phyloP scores from a whole-genome alignment of 306 rosid species.

The Begonia peltatifolia region DNA sequence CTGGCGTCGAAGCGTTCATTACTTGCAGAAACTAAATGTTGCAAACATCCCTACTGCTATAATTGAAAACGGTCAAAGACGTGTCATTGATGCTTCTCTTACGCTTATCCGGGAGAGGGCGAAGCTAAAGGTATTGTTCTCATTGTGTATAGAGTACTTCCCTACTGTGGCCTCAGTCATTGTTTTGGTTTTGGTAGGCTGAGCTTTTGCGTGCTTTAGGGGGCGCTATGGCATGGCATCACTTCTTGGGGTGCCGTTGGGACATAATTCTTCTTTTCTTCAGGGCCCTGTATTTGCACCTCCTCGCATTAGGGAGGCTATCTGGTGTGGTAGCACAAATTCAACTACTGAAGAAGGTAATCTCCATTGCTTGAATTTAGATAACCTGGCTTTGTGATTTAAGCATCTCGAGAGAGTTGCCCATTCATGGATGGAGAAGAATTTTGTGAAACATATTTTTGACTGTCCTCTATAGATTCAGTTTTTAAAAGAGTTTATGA shows the following conservation, averaged over 20 bases:
- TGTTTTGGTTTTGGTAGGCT: constrained; percentile 32
- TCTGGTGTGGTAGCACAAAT: constrained; percentile 97
- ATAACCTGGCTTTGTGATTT: too few relatives aligned
- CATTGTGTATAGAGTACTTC: not conserved
- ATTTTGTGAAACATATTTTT: too few relatives aligned
- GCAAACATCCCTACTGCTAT: constrained; percentile 40
- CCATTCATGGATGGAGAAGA: too few relatives aligned
- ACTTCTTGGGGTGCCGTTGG: constrained; percentile 89
- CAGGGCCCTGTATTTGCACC: constrained; percentile 99
- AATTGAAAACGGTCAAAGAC: constrained; percentile 64
- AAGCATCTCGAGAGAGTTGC: too few relatives aligned
- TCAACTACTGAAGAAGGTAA: constrained; percentile 86
- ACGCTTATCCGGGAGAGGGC: constrained; percentile 94
- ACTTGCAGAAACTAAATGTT: constrained; percentile 33
- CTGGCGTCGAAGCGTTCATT: constrained; percentile 44
- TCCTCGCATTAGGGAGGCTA: constrained; percentile 92
- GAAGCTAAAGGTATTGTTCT: constrained; percentile 60
- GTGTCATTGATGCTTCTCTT: constrained; percentile 89
- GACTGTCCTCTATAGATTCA: too few relatives aligned
- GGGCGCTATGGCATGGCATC: constrained; percentile 69
- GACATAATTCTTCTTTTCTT: constrained; percentile 93
- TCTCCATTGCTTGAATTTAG: too few relatives aligned
- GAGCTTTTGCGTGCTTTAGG: constrained; percentile 92
- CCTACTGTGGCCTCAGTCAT: not conserved
- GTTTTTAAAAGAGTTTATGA: too few relatives aligned